Conservation (phyloP, 495 filamentous ascomycete species). For the Lichenothelia convexa region DNA sequence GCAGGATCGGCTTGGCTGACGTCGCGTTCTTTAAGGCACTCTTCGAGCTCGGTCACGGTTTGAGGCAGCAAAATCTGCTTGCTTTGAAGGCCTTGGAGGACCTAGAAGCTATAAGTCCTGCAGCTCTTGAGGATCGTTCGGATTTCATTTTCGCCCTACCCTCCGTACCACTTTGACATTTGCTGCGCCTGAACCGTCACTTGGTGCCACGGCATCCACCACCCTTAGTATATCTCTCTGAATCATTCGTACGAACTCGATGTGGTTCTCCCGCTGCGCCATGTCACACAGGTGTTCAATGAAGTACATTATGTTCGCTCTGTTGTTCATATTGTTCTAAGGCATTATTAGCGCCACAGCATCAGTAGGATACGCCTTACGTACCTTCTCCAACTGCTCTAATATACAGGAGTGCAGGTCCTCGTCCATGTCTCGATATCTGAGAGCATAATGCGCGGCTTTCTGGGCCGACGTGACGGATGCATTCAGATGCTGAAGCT, state of each 20-base stretch:
- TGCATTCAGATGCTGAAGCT: constrained; percentile 76
- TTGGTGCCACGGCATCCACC: constrained; percentile 73
- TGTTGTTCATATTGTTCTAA: constrained; percentile 83
- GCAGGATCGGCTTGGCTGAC: constrained; percentile 5
- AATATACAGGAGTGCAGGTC: constrained; percentile 93
- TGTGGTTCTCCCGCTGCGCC: constrained; percentile 52
- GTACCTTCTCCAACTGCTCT: constrained; percentile 75
- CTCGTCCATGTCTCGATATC: constrained; percentile 81
- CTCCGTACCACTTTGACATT: constrained; percentile 82
- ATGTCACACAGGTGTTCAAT: constrained; percentile 87
- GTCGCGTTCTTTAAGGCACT: constrained; percentile 58
- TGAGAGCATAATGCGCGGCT: constrained; percentile 86
- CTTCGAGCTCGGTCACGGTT: constrained; percentile 60
- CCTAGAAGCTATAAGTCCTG: constrained; percentile 20
- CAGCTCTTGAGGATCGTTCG: constrained; percentile 30
- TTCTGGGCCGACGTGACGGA: constrained; percentile 76
- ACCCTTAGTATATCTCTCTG: constrained; percentile 78
- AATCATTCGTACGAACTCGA: constrained; percentile 78
- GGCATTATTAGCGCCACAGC: neutral
- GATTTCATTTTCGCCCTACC: constrained; percentile 26
- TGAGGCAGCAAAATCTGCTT: constrained; percentile 49
- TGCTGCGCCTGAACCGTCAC: constrained; percentile 75
- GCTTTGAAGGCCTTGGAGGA: constrained; percentile 46
- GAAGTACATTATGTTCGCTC: constrained; percentile 99
- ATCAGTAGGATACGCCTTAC: too few species aligned